Percentiles rank a stretch among this genome's conserved stretches.
These are phyloP conservation scores for Zopfochytrium polystomum DNA, from an alignment of 371 early-diverging fungal species.

Conservation along the genomic window DNA sequence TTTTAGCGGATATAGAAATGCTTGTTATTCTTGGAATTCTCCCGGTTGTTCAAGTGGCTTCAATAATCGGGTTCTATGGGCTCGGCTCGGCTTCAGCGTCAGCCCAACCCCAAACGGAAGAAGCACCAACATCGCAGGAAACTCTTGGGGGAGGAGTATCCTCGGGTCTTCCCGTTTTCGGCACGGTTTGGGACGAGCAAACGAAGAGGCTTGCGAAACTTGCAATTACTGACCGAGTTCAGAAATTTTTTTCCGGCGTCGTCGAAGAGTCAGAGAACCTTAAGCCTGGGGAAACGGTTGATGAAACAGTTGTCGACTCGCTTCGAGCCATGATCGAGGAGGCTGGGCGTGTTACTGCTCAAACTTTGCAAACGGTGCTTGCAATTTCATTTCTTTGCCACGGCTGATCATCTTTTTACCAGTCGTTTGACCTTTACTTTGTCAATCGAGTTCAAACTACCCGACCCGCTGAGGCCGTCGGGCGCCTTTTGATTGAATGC, in stretches of 20 bases:
- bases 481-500: conserved; percentile 15
- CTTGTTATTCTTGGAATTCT: too few relatives aligned
- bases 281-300: conserved; percentile 1
- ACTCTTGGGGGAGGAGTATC: too few relatives aligned
- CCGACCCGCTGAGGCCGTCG: conserved; percentile 28
- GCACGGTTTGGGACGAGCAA: conserved; percentile 24
- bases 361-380: not conserved
- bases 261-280: conserved; percentile 4
- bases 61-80: too few relatives aligned
- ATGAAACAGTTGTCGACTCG: conserved; percentile 10
- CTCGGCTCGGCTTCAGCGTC: too few relatives aligned
- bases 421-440: conserved; percentile 32
- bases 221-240: conserved; percentile 13
- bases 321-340: conserved; percentile 17
- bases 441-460: conserved; percentile 3
- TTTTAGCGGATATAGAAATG: too few relatives aligned
- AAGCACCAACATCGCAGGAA: too few relatives aligned
- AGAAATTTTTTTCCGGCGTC: not conserved
- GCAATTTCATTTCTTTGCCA: not conserved
- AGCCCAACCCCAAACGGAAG: too few relatives aligned
- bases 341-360: conserved; percentile 9
- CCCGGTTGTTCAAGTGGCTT: too few relatives aligned
- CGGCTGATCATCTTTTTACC: not conserved
- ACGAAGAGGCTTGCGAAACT: conserved; percentile 6
- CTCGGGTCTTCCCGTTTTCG: too few relatives aligned